Base-by-base conservation (phyloP, 2,329 filamentous ascomycete species). In the Endocalyx cinctus region DNA sequence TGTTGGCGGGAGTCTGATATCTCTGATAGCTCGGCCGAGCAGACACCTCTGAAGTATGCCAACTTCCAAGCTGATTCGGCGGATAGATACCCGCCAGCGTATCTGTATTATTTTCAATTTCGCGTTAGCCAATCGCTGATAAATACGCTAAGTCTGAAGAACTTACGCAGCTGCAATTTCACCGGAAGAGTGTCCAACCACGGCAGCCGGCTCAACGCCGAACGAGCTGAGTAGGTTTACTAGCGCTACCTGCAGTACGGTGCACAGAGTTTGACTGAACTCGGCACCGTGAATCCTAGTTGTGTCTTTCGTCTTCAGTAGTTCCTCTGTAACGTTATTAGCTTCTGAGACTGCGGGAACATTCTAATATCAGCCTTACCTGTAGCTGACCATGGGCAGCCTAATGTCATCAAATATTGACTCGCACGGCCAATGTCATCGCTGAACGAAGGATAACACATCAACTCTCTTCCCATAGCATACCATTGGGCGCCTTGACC, bases 401-500 rank as follows among this genome's bases (percentile, higher is more conserved):
- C 20, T n/a, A 8, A n/a, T 8, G 20, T 23, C n/a, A 8, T 8
- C 8, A 8, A 23, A 23, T 23, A 23, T n/a, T 23, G 20, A 8
- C 13, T 19, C 10, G 29, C 29, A 11, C 17, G 8, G 17, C 12
- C 7, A 15, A 57, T 30, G 2, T 43, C 30, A 4, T 38, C 32
- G 4, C 17, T 29, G 28, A 52, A 54, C 2, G 37, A 31, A 1
- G 46, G 35, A 35, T 48, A 31, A 11, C 33, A 19, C 6, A 59
- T 34, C 16, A 60, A 41, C 14, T 51, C 47, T 5, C 41, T 37
- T 5, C 54, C 59, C 58, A 62, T 61, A 2, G 36, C 35, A 11
- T 36, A 27, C 41, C 52, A 62, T 32, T 62, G 59, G 2, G 59
- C 57, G 10, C 59, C 59, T 25, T 62, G 58, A 14, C 59, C 59